Evolutionary conservation across 2,329 filamentous ascomycete species (phyloP), one percentile per base, ranked within the genome.

Genomic region (Penicillium paneum): DNA sequence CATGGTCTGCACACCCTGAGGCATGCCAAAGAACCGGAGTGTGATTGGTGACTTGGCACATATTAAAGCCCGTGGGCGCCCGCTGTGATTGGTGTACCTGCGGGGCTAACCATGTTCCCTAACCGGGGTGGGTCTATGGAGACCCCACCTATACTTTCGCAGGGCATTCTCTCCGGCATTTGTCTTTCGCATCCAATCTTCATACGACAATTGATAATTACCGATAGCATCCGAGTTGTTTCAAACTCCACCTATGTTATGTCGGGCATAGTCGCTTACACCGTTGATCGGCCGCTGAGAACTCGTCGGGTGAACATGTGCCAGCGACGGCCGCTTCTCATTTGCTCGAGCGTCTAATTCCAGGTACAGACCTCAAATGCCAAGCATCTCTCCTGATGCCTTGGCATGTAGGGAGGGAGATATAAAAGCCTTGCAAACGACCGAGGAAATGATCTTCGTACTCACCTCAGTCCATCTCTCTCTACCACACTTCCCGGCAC

Each of bases 391-490:
- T n/a, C 11, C 42, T n/a, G 8, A 7, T 32, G 19, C 19, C 11
- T 10, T n/a, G 6, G 4, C 3, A 45, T 24, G 13, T 19, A 34
- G 10, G 29, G 11, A 15, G 12, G 34, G 31, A n/a, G n/a, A 36
- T 56, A 60, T 62, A 62, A 60, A 63, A 50, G 39, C 17, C 5
- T 26, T 5, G 2, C 38, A 47, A 40, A 31, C 13, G n/a, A 29
- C 47, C 34, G 15, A 34, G 50, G 49, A 52, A 61, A 44, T 56
- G 55, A 57, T 60, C 53, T 36, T 57, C 52, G 42, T 49, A 45
- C 19, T 49, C 46, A 44, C 28, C n/a, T 45, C 52, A 35, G 35
- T 34, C 21, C 39, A 56, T 11, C 15, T 47, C 35, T 31, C 10
- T 43, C n/a, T 42, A 50, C 42, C 42, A 44, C 21, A 41, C 55